Percentiles rank a stretch among this genome's conserved stretches.
These are phyloP conservation scores for Akebia trifoliata DNA, from an alignment of 164 flowering plant genomes.

Conservation along the genomic window DNA sequence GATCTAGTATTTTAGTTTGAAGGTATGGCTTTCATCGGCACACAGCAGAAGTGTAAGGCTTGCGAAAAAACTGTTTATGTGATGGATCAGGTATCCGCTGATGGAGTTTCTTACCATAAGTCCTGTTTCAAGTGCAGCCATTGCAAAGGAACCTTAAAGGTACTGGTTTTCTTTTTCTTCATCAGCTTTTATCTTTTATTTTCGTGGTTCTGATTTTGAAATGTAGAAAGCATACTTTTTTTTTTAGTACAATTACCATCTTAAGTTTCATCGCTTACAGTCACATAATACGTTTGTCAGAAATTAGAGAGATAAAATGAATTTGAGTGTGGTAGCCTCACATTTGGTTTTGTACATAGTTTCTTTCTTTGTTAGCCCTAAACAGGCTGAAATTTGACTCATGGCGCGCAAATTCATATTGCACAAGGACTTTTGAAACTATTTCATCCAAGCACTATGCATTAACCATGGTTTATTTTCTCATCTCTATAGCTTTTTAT, in stretches of 20 bases:
- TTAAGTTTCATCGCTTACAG: background rate
- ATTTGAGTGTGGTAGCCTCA: no score
- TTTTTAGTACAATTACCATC: background rate
- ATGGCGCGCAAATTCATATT: no score
- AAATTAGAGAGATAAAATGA: no score
- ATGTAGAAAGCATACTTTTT: no score
- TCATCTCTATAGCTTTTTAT: no score
- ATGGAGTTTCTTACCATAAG: constrained; percentile 85
- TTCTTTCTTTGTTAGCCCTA: no score
- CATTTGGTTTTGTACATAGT: no score
- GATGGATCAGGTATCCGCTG: constrained; percentile 81
- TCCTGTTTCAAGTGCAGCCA: constrained; percentile 91
- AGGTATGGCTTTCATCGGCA: constrained; percentile 77
- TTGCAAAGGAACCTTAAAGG: constrained; percentile 93
- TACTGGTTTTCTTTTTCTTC: constrained; percentile 12
- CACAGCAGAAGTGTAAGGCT: constrained; percentile 90
- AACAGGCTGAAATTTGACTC: no score
- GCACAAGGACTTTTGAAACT: no score
- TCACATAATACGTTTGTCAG: no score
- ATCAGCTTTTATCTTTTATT: background rate
- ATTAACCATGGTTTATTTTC: no score
- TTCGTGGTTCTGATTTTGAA: background rate
- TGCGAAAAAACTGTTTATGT: constrained; percentile 92
- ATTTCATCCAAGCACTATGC: no score
- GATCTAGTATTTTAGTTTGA: constrained; percentile 21